Evolutionary conservation across 352 stramenopile species (phyloP), one percentile per base, ranked within the genome.

Genomic region (Phytophthora sp.): DNA sequence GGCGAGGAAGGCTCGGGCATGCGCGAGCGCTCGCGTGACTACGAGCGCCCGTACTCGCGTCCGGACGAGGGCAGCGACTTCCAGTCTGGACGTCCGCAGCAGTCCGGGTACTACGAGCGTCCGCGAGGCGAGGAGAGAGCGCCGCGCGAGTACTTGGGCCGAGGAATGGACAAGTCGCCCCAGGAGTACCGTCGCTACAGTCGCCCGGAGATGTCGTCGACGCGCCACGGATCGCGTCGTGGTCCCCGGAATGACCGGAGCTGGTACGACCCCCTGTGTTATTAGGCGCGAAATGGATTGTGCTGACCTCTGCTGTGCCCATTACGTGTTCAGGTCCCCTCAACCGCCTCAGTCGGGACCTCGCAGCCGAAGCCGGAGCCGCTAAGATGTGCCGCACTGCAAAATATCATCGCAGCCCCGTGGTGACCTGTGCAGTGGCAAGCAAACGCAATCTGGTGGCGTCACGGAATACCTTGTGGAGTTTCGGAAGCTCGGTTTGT

Each of bases 361-460:
- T 60, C 60, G 67, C 39, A 72, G 51, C 38, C 66, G 66, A n/a
- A 74, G 66, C 49, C 67, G 67, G 5, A 72, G 62, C 38, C 61
- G 66, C 48, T 75, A 69, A 65, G 44, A 6, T 54, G 23, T 15
- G 30, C 30, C 18, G 17, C 21, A 54, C n/a, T 50, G 39, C 4
- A 45, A 31, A 48, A 13, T 18, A n/a, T 63, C 23, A 28, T 27
- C 27, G 15, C 15, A 27, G 11, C 49, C 38, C 26, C 32, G 24
- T 45, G 42, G 28, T 56, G 35, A 24, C 2, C 4, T 23, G 11
- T 27, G 41, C 27, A 43, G 38, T 28, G 34, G 18, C 23, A 60
- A 31, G 34, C 50, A 48, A 18, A 56, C 48, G 51, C 44, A 32
- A 24, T 43, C 9, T 53, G 43, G 42, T 57, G 32, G 30, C 17